Percentiles rank a stretch among this genome's conserved stretches.
Conservation (phyloP, 202 grass and related monocot species). For the Zizania palustris region DNA sequence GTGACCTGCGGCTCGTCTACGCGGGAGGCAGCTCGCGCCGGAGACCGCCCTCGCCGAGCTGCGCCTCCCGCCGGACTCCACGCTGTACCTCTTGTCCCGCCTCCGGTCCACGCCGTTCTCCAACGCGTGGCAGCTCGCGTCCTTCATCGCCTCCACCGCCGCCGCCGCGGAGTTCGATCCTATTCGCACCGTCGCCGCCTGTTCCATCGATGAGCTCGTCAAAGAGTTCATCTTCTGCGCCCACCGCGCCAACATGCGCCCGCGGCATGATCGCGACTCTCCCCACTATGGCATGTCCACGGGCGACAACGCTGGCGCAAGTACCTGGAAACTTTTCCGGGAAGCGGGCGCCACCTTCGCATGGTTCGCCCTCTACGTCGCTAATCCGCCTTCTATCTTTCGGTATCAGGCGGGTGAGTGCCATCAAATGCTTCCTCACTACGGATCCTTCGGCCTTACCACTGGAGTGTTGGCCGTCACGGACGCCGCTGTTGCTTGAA, state of each 20-base stretch:
- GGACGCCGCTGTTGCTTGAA: slow-evolving; percentile 62
- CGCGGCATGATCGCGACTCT: slow-evolving; percentile 19
- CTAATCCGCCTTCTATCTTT: slow-evolving; percentile 20
- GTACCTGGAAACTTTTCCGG: slow-evolving; percentile 69
- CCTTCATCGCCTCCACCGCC: slow-evolving; percentile 63
- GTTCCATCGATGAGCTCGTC: slow-evolving; percentile 56
- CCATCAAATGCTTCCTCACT: slow-evolving; percentile 67
- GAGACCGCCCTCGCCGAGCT: slow-evolving; percentile 62
- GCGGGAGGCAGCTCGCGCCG: slow-evolving; percentile 63
- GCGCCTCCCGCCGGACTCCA: slow-evolving; percentile 59
- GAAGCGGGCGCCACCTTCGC: slow-evolving; percentile 60
- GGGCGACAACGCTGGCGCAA: slow-evolving; percentile 35
- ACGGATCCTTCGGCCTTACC: slow-evolving; percentile 44
- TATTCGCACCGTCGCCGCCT: slow-evolving; percentile 25
- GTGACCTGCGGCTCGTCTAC: slow-evolving; percentile 70
- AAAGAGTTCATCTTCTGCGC: slow-evolving; percentile 63
- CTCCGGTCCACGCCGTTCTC: slow-evolving; percentile 82
- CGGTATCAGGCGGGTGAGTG: slow-evolving; percentile 45
- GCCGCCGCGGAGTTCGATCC: slow-evolving; percentile 1
- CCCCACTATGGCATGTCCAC: background rate
- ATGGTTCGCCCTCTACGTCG: slow-evolving; percentile 89
- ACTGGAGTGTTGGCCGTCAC: slow-evolving; percentile 46
- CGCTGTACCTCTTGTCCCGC: slow-evolving; percentile 62
- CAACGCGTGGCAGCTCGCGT: slow-evolving; percentile 74
- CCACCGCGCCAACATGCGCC: background rate